phyloP scores from a whole-genome alignment of 1,284 basidiomycete species.

The Moesziomyces aphidis region DNA sequence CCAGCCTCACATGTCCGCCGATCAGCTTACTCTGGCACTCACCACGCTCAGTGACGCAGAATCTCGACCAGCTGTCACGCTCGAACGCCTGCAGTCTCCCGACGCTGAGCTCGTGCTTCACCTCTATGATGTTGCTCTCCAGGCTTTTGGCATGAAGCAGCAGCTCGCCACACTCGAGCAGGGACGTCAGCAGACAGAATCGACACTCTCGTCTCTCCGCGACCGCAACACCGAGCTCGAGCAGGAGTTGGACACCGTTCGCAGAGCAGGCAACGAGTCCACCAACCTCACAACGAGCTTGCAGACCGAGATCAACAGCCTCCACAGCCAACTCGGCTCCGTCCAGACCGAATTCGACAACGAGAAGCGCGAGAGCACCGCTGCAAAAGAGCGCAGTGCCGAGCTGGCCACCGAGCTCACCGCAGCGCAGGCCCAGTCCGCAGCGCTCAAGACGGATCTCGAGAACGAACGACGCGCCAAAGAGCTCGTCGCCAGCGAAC shows the following conservation, averaged over 20 bases:
- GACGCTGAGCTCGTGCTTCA: constrained; percentile 37
- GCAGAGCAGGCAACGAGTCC: constrained; percentile 12
- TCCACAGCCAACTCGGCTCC: constrained; percentile 37
- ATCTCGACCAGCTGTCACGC: constrained; percentile 8
- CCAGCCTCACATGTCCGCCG: constrained; percentile 20
- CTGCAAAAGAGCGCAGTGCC: constrained; percentile 28
- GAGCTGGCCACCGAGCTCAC: constrained; percentile 30
- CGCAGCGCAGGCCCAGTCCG: constrained; percentile 32
- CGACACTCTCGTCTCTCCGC: background rate
- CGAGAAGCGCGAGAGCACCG: constrained; percentile 35
- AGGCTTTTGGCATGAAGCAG: constrained; percentile 18
- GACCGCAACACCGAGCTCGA: constrained; percentile 21
- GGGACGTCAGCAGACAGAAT: constrained; percentile 10
- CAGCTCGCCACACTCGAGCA: constrained; percentile 13
- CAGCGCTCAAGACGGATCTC: constrained; percentile 34
- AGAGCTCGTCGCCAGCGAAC: constrained; percentile 39
- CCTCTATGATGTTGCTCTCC: constrained; percentile 38
- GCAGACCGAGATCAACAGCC: constrained; percentile 34
- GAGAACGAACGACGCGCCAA: constrained; percentile 47
- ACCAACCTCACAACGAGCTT: constrained; percentile 35
- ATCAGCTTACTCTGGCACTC: constrained; percentile 28
- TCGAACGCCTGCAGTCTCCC: constrained; percentile 33
- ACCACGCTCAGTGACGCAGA: constrained; percentile 21
- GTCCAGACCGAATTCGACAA: constrained; percentile 39
- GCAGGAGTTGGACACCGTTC: constrained; percentile 24